Percentiles rank a stretch among this genome's conserved stretches.
Conservation (phyloP, 257 asterid species). For the Salvia splendens region DNA sequence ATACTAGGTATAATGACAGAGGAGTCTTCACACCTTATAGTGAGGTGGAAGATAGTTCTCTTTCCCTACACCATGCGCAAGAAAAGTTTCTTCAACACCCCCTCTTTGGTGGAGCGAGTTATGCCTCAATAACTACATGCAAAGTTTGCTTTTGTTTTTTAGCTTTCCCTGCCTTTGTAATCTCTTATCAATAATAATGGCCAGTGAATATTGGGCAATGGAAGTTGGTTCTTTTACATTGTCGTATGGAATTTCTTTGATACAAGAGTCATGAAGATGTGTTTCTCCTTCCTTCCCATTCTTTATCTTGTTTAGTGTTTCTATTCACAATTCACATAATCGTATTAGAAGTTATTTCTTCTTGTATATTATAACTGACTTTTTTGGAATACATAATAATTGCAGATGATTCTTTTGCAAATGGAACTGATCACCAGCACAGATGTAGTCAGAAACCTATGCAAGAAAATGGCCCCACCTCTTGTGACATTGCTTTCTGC, state of each 20-base stretch:
- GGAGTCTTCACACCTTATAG: constrained; percentile 17
- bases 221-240: constrained; percentile 15
- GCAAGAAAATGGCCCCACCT: constrained; percentile 99
- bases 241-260: constrained; percentile 21
- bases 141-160: constrained; percentile 97
- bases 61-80: constrained; percentile 18
- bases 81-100: constrained; percentile 8
- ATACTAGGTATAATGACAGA: constrained; percentile 2
- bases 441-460: constrained; percentile 93
- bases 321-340: constrained; percentile 1
- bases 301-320: constrained; percentile 13
- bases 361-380: constrained; percentile 13
- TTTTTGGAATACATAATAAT: constrained; percentile 25
- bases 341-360: constrained; percentile 16
- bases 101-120: constrained; percentile 71
- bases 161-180: constrained; percentile 47
- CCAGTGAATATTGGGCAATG: constrained; percentile 13
- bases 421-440: constrained; percentile 99
- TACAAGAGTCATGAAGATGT: constrained; percentile 5
- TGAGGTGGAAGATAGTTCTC: constrained; percentile 13
- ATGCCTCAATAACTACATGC: constrained; percentile 98
- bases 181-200: neutral
- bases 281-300: neutral
- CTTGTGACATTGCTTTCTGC: constrained; percentile 98
- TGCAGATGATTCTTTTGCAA: constrained; percentile 98